Evolutionary conservation across 106 monocot genomes (phyloP), one percentile per base, ranked within the genome.

Genomic region (Dendrobium officinale): DNA sequence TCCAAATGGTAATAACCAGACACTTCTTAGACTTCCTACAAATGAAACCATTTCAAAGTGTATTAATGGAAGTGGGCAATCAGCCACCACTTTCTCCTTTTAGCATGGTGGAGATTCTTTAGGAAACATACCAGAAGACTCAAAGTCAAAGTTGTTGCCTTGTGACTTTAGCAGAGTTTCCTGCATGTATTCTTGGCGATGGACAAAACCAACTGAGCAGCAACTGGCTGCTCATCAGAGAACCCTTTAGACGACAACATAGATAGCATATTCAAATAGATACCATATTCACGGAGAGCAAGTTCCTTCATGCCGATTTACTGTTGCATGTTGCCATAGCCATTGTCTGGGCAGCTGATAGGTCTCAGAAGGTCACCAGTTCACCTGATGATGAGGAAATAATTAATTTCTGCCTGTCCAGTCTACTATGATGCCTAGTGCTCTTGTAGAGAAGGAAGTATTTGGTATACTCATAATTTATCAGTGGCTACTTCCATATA

Each of bases 261-360:
- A 79, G 86, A 88, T 40, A 90, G 75, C n/a, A n/a, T n/a, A n/a
- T n/a, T n/a, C n/a, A n/a, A n/a, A n/a, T n/a, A n/a, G n/a, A n/a
- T n/a, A n/a, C n/a, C 78, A 88, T 93, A 85, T 93, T 93, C 74
- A 83, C 88, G 17, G 93, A 93, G 66, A 93, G 93, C 86, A 93
- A 93, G 55, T 93, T 93, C 70, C 79, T 93, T 41, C 93, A 93
- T n/a, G 85, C 93, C 27, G 93, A 93, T n/a, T 93, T 90, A 9
- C 73, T 93, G 16, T 47, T 83, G 27, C 82, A 93, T 44, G 86
- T 93, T 13, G 85, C 88, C n/a, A 84, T 78, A 67, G 86, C 93
- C 56, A 86, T 93, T 40, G 85, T 88, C 56, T 77, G 79, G 82
- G 85, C 88, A 33, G 93, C 90, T 18, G 88, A 86, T 45, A 85